These are phyloP conservation scores for Trypanosoma cruzi DNA, from an alignment of 208 protist genomes.

Conservation along the genomic window DNA sequence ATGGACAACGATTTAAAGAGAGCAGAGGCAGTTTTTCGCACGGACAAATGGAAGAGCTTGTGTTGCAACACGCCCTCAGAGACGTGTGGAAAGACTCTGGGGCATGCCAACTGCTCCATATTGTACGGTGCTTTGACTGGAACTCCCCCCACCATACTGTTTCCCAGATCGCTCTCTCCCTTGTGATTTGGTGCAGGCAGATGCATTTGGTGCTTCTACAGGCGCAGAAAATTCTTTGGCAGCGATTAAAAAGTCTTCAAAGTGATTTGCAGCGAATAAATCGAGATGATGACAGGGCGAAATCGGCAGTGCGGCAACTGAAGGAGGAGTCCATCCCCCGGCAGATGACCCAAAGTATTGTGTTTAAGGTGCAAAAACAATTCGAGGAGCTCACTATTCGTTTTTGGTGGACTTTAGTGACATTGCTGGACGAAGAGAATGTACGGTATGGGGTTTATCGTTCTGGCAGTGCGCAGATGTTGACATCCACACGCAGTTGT, in stretches of 20 bases:
- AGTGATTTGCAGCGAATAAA: slow-evolving; percentile 8
- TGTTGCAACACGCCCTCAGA: slow-evolving; percentile 43
- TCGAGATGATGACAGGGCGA: slow-evolving; percentile 15
- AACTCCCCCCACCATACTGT: slow-evolving; percentile 33
- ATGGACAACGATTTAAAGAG: slow-evolving; percentile 29
- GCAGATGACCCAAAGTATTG: slow-evolving; percentile 13
- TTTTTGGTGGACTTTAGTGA: slow-evolving; percentile 27
- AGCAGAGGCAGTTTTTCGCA: neutral
- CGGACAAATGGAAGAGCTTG: slow-evolving; percentile 23
- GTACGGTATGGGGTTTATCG: neutral
- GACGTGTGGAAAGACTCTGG: slow-evolving; percentile 57
- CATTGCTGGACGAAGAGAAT: slow-evolving; percentile 17
- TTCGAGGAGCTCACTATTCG: slow-evolving; percentile 22
- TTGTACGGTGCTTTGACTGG: slow-evolving; percentile 48
- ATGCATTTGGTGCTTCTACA: slow-evolving; percentile 38
- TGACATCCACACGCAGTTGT: neutral
- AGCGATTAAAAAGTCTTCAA: neutral
- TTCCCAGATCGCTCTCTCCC: slow-evolving; percentile 36
- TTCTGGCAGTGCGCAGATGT: neutral
- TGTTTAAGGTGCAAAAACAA: slow-evolving; percentile 10
- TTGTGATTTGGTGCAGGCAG: slow-evolving; percentile 70
- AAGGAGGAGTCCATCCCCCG: slow-evolving; percentile 17
- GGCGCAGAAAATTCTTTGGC: slow-evolving; percentile 8
- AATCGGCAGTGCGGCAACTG: slow-evolving; percentile 27
- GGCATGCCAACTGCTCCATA: slow-evolving; percentile 33